Conservation (phyloP, 1,284 basidiomycete genomes). For the Austropuccinia psidii region DNA sequence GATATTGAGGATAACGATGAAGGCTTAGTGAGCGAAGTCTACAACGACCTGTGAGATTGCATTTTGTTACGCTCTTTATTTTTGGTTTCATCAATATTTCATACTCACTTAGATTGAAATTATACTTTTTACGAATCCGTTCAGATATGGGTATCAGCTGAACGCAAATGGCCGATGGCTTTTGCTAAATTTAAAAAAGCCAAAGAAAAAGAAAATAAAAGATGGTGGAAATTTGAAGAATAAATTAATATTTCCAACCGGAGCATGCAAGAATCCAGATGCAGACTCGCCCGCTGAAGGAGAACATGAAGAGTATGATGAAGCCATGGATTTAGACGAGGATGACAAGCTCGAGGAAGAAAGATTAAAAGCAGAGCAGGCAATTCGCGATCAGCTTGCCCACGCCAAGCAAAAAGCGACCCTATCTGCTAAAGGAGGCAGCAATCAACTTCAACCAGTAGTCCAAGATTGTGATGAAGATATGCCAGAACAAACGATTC, state of each 20-base stretch:
- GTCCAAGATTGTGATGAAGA: too few species aligned
- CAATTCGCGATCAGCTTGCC: slow-evolving; percentile 7
- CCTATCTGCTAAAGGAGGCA: background rate
- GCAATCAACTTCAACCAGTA: slow-evolving; percentile 7
- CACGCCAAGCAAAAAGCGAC: slow-evolving; percentile 5
- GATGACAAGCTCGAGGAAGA: slow-evolving; percentile 32
- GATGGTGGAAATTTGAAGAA: slow-evolving; percentile 48
- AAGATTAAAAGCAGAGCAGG: slow-evolving; percentile 29
- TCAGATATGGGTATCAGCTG: slow-evolving; percentile 73
- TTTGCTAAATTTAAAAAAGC: slow-evolving; percentile 59
- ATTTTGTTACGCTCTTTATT: background rate
- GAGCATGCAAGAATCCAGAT: slow-evolving; percentile 23
- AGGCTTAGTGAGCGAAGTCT: slow-evolving; percentile 71
- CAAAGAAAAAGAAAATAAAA: slow-evolving; percentile 53
- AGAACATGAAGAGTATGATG: slow-evolving; percentile 25
- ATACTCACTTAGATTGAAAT: background rate
- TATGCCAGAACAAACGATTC: slow-evolving; percentile 64
- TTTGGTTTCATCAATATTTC: background rate
- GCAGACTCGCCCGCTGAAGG: slow-evolving; percentile 37
- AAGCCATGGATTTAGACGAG: slow-evolving; percentile 37
- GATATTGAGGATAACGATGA: slow-evolving; percentile 85
- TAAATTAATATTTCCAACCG: slow-evolving; percentile 30
- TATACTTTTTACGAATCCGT: background rate
- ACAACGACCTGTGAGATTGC: slow-evolving; percentile 51
- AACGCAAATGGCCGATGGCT: slow-evolving; percentile 71